These are phyloP conservation scores for Acmispon strigosus DNA, from an alignment of 306 rosid species.

Conservation along the genomic window DNA sequence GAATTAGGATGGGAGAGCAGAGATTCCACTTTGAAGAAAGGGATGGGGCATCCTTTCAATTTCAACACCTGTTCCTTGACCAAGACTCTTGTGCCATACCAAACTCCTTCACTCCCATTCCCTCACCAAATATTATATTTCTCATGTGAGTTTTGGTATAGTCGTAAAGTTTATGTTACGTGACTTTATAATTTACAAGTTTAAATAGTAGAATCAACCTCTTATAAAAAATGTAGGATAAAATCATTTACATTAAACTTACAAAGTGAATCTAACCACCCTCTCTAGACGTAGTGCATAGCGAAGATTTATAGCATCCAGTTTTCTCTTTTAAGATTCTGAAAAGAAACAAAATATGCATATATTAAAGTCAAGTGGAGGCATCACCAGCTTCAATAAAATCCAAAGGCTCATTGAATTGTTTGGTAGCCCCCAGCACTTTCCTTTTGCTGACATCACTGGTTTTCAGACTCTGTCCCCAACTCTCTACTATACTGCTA, in stretches of 20 bases:
- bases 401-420: slow-evolving; percentile 61
- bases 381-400: slow-evolving; percentile 39
- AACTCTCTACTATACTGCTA: slow-evolving; percentile 26
- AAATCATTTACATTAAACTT: too few relatives aligned
- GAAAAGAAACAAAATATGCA: slow-evolving; percentile 34
- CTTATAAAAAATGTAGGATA: too few relatives aligned
- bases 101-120: slow-evolving; percentile 32
- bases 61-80: slow-evolving; percentile 66
- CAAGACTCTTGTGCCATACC: slow-evolving; percentile 51
- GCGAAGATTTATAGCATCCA: too few relatives aligned
- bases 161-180: too few relatives aligned
- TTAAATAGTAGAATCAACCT: too few relatives aligned
- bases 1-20: slow-evolving; percentile 69
- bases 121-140: slow-evolving; percentile 8
- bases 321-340: neutral
- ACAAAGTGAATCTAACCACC: too few relatives aligned
- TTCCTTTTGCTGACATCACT: slow-evolving; percentile 61
- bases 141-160: neutral
- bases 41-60: slow-evolving; percentile 59
- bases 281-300: too few relatives aligned
- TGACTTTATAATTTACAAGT: too few relatives aligned
- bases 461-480: slow-evolving; percentile 52
- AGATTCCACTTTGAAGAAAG: slow-evolving; percentile 72
- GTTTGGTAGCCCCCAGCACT: slow-evolving; percentile 47
- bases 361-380: slow-evolving; percentile 22